Percentiles rank a stretch among this genome's conserved stretches.
phyloP scores from a whole-genome alignment of 768 basidiomycete genomes.

The Leccinum pellstonianum region DNA sequence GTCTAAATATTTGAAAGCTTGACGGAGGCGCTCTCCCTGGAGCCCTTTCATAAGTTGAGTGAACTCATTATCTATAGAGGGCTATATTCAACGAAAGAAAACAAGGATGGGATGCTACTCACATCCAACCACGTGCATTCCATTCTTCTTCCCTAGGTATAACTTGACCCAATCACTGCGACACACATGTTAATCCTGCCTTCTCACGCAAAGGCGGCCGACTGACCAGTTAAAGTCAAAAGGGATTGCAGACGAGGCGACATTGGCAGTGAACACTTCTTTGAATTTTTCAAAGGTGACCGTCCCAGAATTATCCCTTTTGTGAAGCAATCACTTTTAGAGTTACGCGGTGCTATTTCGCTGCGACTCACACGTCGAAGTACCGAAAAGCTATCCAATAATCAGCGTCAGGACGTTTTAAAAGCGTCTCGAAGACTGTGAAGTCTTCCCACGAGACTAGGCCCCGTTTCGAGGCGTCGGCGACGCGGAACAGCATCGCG shows the following conservation, averaged over 20 bases:
- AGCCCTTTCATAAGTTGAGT: slow-evolving; percentile 98
- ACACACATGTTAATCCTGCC: slow-evolving; percentile 6
- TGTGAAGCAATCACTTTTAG: slow-evolving; percentile 5
- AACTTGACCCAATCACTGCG: slow-evolving; percentile 91
- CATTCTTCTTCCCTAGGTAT: slow-evolving; percentile 92
- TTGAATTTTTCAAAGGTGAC: slow-evolving; percentile 97
- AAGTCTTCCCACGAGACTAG: slow-evolving; percentile 95
- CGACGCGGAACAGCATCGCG: slow-evolving; percentile 85
- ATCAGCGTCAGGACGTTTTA: slow-evolving; percentile 94
- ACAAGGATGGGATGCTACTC: slow-evolving; percentile 30
- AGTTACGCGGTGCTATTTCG: not conserved
- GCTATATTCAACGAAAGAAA: slow-evolving; percentile 7
- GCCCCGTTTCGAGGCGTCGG: slow-evolving; percentile 73
- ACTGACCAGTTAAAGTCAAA: slow-evolving; percentile 91
- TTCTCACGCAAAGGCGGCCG: not conserved
- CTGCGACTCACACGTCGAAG: slow-evolving; percentile 81
- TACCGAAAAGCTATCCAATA: slow-evolving; percentile 97
- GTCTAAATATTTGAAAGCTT: slow-evolving; percentile 93
- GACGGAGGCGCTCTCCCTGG: slow-evolving; percentile 95
- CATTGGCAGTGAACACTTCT: slow-evolving; percentile 79
- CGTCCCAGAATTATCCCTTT: slow-evolving; percentile 84
- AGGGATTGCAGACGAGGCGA: slow-evolving; percentile 78
- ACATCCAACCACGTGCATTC: slow-evolving; percentile 91
- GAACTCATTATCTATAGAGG: slow-evolving; percentile 80
- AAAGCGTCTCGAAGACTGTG: slow-evolving; percentile 87